A percentile compares a stretch with the other conserved stretches of the same genome.
These are phyloP conservation scores for Gracilaria domingensis DNA, from an alignment of 23 red algal species.

Conservation along the genomic window DNA sequence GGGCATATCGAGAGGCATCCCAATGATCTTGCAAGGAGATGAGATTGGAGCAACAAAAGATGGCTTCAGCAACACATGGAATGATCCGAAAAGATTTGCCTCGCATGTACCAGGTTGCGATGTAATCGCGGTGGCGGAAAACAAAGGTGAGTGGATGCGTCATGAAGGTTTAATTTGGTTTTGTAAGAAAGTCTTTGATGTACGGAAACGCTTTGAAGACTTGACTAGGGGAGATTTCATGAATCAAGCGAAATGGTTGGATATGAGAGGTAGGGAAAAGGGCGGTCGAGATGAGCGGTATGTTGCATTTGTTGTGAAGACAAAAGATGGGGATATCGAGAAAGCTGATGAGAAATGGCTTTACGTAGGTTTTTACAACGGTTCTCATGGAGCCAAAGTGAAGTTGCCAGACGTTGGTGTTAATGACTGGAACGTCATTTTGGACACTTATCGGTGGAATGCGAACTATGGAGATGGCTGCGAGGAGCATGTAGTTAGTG, in stretches of 20 bases:
- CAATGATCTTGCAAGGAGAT: constrained; percentile 80
- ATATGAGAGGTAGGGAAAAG: constrained; percentile 25
- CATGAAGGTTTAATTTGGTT: constrained; percentile 10
- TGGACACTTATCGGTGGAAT: constrained; percentile 25
- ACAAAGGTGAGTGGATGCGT: neutral
- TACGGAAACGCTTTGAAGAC: constrained; percentile 19
- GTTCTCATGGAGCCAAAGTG: neutral
- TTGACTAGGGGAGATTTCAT: constrained; percentile 17
- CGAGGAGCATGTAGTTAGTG: neutral
- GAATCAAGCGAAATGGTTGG: constrained; percentile 30
- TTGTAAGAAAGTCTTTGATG: neutral
- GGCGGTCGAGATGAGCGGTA: constrained; percentile 9
- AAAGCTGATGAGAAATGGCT: neutral
- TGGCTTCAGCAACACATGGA: constrained; percentile 76
- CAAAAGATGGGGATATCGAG: neutral
- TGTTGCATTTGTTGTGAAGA: constrained; percentile 20
- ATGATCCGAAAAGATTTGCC: constrained; percentile 46
- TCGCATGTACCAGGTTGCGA: neutral
- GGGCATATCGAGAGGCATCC: constrained; percentile 69
- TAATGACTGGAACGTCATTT: constrained; percentile 3
- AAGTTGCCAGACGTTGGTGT: neutral
- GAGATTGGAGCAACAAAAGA: constrained; percentile 79
- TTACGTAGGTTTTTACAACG: constrained; percentile 19
- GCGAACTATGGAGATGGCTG: neutral
- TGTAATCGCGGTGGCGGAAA: neutral